phyloP scores from a whole-genome alignment of 495 filamentous ascomycete species.

The Arthonia radiata region DNA sequence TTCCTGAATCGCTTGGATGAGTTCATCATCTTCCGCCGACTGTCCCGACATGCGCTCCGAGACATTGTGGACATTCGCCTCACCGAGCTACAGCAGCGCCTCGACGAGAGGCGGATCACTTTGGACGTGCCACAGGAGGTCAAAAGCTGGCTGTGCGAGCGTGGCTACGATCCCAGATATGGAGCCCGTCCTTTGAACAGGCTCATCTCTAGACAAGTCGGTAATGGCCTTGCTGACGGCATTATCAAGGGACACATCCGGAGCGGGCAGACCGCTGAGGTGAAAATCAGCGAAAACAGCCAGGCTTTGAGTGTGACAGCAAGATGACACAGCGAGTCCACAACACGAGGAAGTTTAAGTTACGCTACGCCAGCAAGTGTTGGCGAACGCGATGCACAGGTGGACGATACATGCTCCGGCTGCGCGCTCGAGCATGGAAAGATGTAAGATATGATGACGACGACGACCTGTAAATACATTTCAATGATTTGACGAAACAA shows the following conservation, averaged over 20 bases:
- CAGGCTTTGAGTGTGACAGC: constrained; percentile 15
- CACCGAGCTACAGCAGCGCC: constrained; percentile 55
- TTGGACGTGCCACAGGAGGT: constrained; percentile 45
- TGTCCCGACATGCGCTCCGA: constrained; percentile 50
- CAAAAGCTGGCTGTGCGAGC: constrained; percentile 63
- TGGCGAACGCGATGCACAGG: too few relatives aligned
- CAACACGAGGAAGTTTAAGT: too few relatives aligned
- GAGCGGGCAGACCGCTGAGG: constrained; percentile 42
- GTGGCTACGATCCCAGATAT: constrained; percentile 73
- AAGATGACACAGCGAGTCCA: too few relatives aligned
- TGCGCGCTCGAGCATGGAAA: too few relatives aligned
- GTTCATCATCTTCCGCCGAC: constrained; percentile 81
- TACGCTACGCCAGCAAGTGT: too few relatives aligned
- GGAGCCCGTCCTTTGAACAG: constrained; percentile 87
- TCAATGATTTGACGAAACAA: too few relatives aligned
- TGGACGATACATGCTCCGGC: too few relatives aligned
- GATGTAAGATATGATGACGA: too few relatives aligned
- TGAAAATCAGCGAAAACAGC: constrained; percentile 33
- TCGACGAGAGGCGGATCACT: constrained; percentile 65
- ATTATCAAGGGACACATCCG: constrained; percentile 72
- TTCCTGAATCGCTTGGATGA: constrained; percentile 94
- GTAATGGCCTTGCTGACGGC: constrained; percentile 67
- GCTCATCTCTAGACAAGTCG: constrained; percentile 67
- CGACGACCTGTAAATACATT: too few relatives aligned
- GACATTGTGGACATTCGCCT: constrained; percentile 89